Evolutionary conservation across 1,284 basidiomycete genomes (phyloP).

Genomic region (Irpex rosettiformis): DNA sequence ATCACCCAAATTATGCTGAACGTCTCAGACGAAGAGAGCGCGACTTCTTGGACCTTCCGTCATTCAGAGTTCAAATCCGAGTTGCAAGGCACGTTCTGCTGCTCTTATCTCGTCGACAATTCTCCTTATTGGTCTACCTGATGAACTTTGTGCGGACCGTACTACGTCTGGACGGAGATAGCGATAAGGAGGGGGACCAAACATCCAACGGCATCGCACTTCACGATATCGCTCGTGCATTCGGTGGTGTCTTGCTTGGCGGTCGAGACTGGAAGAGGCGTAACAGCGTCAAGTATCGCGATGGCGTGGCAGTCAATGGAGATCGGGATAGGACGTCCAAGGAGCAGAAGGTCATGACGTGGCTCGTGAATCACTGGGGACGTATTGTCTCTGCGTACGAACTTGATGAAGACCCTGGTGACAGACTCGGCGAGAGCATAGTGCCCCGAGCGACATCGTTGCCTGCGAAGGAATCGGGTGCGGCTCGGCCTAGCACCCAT

Average conservation of each 20-base stretch:
- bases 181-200: neutral
- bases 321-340: neutral
- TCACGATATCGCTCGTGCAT: conserved; percentile 30
- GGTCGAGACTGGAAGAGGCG: conserved; percentile 16
- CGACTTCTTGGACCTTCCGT: conserved; percentile 4
- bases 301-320: neutral
- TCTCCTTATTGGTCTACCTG: conserved; percentile 59
- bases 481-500: neutral
- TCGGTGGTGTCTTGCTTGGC: conserved; percentile 28
- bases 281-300: neutral
- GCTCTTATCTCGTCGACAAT: conserved; percentile 53
- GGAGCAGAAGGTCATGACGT: conserved; percentile 24
- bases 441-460: neutral
- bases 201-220: conserved; percentile 25
- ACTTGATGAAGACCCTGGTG: neutral
- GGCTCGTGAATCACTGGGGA: conserved; percentile 31
- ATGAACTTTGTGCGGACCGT: conserved; percentile 51
- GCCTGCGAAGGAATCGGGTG: neutral
- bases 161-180: conserved; percentile 30
- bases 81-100: conserved; percentile 54
- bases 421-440: neutral
- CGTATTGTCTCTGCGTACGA: conserved; percentile 19
- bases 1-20: conserved; percentile 7
- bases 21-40: conserved; percentile 8
- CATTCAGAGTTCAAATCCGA: conserved; percentile 29